Base-by-base conservation (phyloP, 441 rosid species). In the Pelargonium fulgidum region DNA sequence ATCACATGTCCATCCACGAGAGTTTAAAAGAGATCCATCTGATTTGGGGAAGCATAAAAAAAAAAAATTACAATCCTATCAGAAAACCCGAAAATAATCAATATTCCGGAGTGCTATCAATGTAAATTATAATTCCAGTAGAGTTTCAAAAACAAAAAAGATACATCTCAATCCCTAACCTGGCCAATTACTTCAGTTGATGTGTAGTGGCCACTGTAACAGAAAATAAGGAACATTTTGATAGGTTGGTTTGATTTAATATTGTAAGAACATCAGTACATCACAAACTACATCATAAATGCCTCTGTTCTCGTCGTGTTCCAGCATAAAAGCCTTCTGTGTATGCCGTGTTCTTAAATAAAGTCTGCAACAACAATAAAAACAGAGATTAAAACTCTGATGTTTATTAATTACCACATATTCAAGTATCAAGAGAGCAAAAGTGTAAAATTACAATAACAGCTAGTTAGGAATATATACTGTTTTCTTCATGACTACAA, bases 301-400 rank as follows among this genome's bases (percentile, higher is more conserved):
- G 79, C 68, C 79, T 76, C 17, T 78, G 83, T 66, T 77, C 78
- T 72, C 29, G 47, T 12, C 0, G 45, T 20, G 29, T 68, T 65
- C 84, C 81, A 13, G 83, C 83, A 14, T 65, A 61, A 74, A 87
- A 87, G 48, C 90, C 93, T 82, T 86, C 83, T 0, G 86, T 36
- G 48, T 86, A 88, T 1, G 87, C 87, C 3, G 85, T 73, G 83
- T 86, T 88, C 89, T 89, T 85, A 83, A 80, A 90, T 78, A 89
- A 86, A 14, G 77, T 75, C 97, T 90, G 90, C 11, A 67, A 26
- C 64, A 3, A 36, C 24, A 48, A 56, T 41, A 50, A 7, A 17
- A 56, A 33, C 33, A 29, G 8, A n/a, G 6, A 48, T 4, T 24
- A 17, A 17, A 9, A 59, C 3, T 33, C 14, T 5, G 54, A 11